These are phyloP conservation scores for Trifolium dubium DNA, from an alignment of 306 rosid genomes.

Conservation along the genomic window DNA sequence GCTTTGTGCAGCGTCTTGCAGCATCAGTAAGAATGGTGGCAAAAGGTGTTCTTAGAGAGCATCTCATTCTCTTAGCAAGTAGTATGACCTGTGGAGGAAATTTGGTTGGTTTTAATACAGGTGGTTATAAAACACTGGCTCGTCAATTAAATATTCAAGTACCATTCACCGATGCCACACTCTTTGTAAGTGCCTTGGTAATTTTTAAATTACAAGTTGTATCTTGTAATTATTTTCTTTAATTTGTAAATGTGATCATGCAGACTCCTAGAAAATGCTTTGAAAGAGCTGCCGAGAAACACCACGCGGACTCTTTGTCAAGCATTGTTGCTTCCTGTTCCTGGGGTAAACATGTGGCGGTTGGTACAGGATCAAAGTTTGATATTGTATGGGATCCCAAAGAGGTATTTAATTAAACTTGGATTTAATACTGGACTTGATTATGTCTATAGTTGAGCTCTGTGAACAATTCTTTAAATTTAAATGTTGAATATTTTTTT, in stretches of 20 bases:
- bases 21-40: constrained; percentile 85
- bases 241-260: constrained; percentile 35
- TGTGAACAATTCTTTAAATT: constrained; percentile 26
- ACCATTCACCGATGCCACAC: constrained; percentile 94
- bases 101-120: constrained; percentile 83
- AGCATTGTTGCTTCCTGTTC: constrained; percentile 96
- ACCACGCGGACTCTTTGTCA: constrained; percentile 74
- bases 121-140: constrained; percentile 87
- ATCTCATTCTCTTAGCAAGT: constrained; percentile 83
- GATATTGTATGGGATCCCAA: constrained; percentile 80
- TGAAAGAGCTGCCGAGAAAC: constrained; percentile 91
- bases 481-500: constrained; percentile 32
- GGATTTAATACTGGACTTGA: constrained; percentile 34
- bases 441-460: constrained; percentile 8
- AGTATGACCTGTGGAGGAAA: constrained; percentile 94
- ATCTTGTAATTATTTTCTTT: constrained; percentile 27
- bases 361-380: constrained; percentile 93
- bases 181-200: constrained; percentile 66
- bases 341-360: constrained; percentile 93
- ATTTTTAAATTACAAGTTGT: constrained; percentile 28
- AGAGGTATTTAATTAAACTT: constrained; percentile 54
- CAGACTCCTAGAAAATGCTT: constrained; percentile 92
- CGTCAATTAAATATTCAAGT: constrained; percentile 76
- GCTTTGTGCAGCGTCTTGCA: constrained; percentile 73
- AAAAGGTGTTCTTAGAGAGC: constrained; percentile 95